phyloP scores from a whole-genome alignment of 2,329 filamentous ascomycete genomes.

The Aspergillus brunneoviolaceus region DNA sequence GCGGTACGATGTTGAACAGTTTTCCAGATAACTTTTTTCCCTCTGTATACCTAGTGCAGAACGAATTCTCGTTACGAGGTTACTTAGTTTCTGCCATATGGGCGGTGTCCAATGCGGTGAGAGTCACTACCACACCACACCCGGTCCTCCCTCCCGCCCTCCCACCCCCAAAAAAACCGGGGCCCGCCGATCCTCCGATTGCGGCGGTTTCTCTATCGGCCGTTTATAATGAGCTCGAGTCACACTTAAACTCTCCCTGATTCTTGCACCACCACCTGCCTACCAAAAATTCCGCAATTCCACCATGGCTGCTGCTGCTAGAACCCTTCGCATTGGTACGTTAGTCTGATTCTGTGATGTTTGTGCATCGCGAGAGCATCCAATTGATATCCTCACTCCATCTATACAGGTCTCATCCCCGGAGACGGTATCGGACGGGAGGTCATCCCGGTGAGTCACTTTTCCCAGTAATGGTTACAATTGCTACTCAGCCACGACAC shows the following conservation, averaged over 20 bases:
- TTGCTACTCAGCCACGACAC: constrained; percentile 1
- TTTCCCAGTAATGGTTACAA: background rate
- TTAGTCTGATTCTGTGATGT: constrained; percentile 15
- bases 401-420: constrained; percentile 76
- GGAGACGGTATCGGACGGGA: constrained; percentile 98
- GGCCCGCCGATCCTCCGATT: constrained; percentile 26
- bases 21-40: too few species aligned
- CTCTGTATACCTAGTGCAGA: too few species aligned
- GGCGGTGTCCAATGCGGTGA: too few species aligned
- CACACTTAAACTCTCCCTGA: constrained; percentile 7
- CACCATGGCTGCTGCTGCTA: constrained; percentile 52
- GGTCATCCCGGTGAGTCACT: constrained; percentile 72
- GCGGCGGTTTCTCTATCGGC: constrained; percentile 20
- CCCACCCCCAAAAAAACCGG: too few species aligned
- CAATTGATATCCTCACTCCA: constrained; percentile 17
- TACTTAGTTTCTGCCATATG: too few species aligned
- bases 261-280: constrained; percentile 9
- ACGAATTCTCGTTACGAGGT: too few species aligned
- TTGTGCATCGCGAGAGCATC: background rate
- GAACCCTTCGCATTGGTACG: constrained; percentile 68
- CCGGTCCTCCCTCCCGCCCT: too few species aligned
- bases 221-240: background rate
- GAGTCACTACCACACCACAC: too few species aligned
- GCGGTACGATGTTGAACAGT: too few species aligned
- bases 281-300: constrained; percentile 8